Conservation (phyloP, 495 filamentous ascomycete species). For the Trichoderma parareesei region DNA sequence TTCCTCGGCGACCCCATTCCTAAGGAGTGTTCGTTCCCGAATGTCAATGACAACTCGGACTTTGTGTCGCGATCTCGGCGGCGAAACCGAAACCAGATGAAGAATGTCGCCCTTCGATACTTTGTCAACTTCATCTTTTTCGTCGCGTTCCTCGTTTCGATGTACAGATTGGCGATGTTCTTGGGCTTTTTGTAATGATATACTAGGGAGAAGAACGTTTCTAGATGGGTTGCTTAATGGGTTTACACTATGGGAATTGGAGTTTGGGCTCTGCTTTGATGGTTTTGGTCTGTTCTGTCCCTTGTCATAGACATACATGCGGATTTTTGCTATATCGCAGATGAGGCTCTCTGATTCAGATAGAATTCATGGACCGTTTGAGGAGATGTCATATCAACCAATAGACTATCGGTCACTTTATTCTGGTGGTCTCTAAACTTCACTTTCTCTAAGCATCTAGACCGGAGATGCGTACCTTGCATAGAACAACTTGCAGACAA, state of each 20-base stretch:
- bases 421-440: no score
- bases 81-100: slow-evolving; percentile 55
- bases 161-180: not conserved
- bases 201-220: not conserved
- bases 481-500: no score
- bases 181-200: not conserved
- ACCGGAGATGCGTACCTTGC: no score
- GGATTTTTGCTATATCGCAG: not conserved
- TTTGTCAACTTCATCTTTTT: not conserved
- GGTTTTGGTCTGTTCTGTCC: no score
- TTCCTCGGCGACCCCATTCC: slow-evolving; percentile 56
- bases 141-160: not conserved
- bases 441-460: no score
- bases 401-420: no score
- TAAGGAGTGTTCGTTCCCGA: slow-evolving; percentile 35
- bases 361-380: no score
- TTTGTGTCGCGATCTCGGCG: slow-evolving; percentile 52
- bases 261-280: not conserved
- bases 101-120: slow-evolving; percentile 37
- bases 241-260: not conserved
- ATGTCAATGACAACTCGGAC: slow-evolving; percentile 39
- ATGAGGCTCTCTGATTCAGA: no score
- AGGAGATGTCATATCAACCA: no score
- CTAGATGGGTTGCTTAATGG: not conserved
- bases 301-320: not conserved